These are phyloP conservation scores for Eucalyptus microcorys DNA, from an alignment of 345 rosid species.

Conservation along the genomic window DNA sequence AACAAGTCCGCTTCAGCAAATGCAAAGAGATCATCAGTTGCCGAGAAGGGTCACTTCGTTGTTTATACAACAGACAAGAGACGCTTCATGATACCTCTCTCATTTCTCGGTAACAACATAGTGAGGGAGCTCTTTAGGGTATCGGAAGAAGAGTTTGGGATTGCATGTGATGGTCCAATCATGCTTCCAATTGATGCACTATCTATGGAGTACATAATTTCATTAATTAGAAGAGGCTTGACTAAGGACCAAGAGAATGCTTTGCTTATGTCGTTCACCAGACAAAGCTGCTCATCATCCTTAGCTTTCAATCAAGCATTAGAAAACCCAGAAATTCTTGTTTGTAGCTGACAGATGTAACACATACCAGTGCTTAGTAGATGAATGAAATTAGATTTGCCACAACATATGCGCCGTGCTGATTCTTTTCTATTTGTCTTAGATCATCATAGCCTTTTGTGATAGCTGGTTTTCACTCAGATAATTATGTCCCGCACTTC, in stretches of 20 bases:
- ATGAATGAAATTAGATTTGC: neutral
- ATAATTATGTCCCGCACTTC: neutral
- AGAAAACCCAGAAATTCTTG: neutral
- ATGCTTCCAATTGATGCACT: slow-evolving; percentile 14
- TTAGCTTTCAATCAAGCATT: neutral
- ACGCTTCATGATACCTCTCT: slow-evolving; percentile 1
- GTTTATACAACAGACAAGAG: slow-evolving; percentile 1
- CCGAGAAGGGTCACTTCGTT: slow-evolving; percentile 2
- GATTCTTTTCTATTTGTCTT: neutral
- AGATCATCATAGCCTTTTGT: neutral
- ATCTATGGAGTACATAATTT: slow-evolving; percentile 5
- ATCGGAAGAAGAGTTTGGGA: neutral
- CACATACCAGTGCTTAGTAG: neutral
- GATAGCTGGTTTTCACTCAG: neutral
- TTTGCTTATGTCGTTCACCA: neutral
- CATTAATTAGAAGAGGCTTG: neutral
- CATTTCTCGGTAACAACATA: neutral
- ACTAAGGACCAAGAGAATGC: slow-evolving; percentile 16
- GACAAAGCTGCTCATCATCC: neutral
- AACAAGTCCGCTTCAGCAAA: neutral
- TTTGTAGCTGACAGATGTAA: neutral
- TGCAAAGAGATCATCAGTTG: neutral
- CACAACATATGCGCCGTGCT: neutral
- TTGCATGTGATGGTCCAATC: slow-evolving; percentile 8
- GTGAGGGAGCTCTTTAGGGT: neutral